Conservation (phyloP, 2,329 filamentous ascomycete genomes). For the Aschersonia sp. region DNA sequence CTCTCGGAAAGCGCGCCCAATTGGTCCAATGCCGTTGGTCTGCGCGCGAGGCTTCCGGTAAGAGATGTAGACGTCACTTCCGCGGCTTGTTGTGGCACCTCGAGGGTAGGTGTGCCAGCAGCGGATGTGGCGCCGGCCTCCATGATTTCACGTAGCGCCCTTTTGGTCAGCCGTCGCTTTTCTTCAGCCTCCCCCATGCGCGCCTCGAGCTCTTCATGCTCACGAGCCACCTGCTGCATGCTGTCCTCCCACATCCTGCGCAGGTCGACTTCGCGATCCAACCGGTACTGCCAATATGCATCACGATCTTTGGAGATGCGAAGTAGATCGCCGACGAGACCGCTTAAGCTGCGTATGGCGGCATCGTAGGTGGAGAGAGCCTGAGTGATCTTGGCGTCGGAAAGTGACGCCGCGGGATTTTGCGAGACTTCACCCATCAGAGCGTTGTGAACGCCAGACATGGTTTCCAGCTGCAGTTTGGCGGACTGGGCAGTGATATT, state of each 20-base stretch:
- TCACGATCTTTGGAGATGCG: slow-evolving; percentile 91
- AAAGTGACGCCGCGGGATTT: slow-evolving; percentile 59
- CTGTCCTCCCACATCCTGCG: slow-evolving; percentile 97
- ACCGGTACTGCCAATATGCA: slow-evolving; percentile 88
- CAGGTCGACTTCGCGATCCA: slow-evolving; percentile 84
- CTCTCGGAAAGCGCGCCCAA: slow-evolving; percentile 66
- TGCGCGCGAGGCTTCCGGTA: slow-evolving; percentile 28
- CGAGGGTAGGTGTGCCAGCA: slow-evolving; percentile 15
- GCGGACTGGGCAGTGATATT: slow-evolving; percentile 95
- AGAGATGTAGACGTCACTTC: slow-evolving; percentile 23
- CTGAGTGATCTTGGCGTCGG: slow-evolving; percentile 61
- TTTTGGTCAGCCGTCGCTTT: slow-evolving; percentile 81
- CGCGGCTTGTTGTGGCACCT: slow-evolving; percentile 16
- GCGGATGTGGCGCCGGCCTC: slow-evolving; percentile 30
- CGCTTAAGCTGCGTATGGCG: slow-evolving; percentile 76
- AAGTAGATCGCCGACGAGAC: slow-evolving; percentile 70
- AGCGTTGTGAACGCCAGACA: slow-evolving; percentile 74
- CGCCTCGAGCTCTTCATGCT: slow-evolving; percentile 83
- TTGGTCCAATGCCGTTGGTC: slow-evolving; percentile 54
- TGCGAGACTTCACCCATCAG: slow-evolving; percentile 52
- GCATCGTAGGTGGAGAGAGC: slow-evolving; percentile 78
- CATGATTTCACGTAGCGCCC: slow-evolving; percentile 73
- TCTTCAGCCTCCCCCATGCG: slow-evolving; percentile 80
- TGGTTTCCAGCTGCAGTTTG: slow-evolving; percentile 79
- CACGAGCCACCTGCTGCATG: slow-evolving; percentile 90